Evolutionary conservation across 495 filamentous ascomycete species (phyloP).

Genomic region (Xylaria bambusicola): DNA sequence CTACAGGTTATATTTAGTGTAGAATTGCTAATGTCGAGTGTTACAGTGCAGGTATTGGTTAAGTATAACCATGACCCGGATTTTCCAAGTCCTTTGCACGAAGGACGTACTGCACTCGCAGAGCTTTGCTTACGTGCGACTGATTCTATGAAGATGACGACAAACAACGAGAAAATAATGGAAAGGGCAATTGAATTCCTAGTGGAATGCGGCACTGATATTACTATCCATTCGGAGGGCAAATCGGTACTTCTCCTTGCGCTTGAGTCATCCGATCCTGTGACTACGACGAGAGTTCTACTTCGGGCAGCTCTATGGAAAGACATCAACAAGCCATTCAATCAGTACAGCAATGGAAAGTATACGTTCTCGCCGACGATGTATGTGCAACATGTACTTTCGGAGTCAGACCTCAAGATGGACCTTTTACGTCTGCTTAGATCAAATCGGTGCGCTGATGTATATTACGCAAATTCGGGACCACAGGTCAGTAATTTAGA

Average conservation of each 20-base stretch:
- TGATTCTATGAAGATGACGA: slow-evolving; percentile 37
- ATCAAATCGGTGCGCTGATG: slow-evolving; percentile 45
- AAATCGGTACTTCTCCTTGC: slow-evolving; percentile 50
- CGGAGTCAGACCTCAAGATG: slow-evolving; percentile 31
- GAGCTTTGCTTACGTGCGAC: slow-evolving; percentile 51
- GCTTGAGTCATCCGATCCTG: slow-evolving; percentile 44
- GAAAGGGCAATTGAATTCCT: slow-evolving; percentile 49
- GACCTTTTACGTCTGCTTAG: slow-evolving; percentile 44
- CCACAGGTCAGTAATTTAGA: slow-evolving; percentile 31
- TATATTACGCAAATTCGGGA: slow-evolving; percentile 50
- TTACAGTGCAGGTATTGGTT: slow-evolving; percentile 40
- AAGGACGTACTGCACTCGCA: slow-evolving; percentile 49
- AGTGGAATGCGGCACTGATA: slow-evolving; percentile 41
- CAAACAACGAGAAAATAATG: slow-evolving; percentile 46
- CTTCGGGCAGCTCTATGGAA: slow-evolving; percentile 51
- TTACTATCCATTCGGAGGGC: slow-evolving; percentile 44
- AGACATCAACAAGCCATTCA: slow-evolving; percentile 44
- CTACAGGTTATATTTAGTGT: neutral
- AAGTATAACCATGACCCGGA: slow-evolving; percentile 49
- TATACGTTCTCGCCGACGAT: slow-evolving; percentile 50
- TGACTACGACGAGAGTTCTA: slow-evolving; percentile 45
- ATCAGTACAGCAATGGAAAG: slow-evolving; percentile 44
- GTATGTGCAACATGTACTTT: slow-evolving; percentile 42
- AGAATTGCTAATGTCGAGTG: neutral
- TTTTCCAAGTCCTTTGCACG: slow-evolving; percentile 51